These are phyloP conservation scores for Goffeauzyma gilvescens DNA, from an alignment of 768 basidiomycete genomes.

Conservation along the genomic window DNA sequence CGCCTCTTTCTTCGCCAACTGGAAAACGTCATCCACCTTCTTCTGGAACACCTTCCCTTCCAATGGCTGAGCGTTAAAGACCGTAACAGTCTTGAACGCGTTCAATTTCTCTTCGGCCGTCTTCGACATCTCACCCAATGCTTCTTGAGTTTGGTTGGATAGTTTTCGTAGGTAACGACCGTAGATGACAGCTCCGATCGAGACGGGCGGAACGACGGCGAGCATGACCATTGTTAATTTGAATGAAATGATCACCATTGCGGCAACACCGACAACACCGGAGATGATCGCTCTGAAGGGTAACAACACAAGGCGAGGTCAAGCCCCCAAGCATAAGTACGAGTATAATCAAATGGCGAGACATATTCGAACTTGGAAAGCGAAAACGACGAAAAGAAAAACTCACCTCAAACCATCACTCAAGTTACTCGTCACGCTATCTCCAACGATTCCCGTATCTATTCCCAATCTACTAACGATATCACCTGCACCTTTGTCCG, in stretches of 20 bases:
- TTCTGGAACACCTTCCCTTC: slow-evolving; percentile 62
- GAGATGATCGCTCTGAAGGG: slow-evolving; percentile 61
- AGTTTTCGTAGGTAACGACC: slow-evolving; percentile 84
- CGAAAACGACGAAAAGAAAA: not conserved
- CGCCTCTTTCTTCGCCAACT: slow-evolving; percentile 66
- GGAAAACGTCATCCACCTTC: slow-evolving; percentile 43
- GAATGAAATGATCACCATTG: slow-evolving; percentile 72
- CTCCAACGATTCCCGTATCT: slow-evolving; percentile 83
- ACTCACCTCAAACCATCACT: slow-evolving; percentile 37
- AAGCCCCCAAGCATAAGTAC: too few species aligned
- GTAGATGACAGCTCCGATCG: slow-evolving; percentile 49
- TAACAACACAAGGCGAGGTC: too few species aligned
- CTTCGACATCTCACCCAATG: slow-evolving; percentile 88
- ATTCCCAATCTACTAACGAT: slow-evolving; percentile 75
- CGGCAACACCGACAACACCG: slow-evolving; percentile 80
- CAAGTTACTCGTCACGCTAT: slow-evolving; percentile 37
- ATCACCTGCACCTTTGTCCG: slow-evolving; percentile 82
- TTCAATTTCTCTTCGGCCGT: slow-evolving; percentile 85
- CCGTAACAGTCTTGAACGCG: slow-evolving; percentile 56
- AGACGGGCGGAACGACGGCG: slow-evolving; percentile 56
- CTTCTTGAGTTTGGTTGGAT: slow-evolving; percentile 79
- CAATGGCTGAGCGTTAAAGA: slow-evolving; percentile 37
- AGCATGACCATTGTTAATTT: slow-evolving; percentile 82
- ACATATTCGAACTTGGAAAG: not conserved
- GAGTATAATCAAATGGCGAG: too few species aligned